Evolutionary conservation across 1,139 yeast genomes (phyloP).

Genomic region (Pichia terricola): DNA sequence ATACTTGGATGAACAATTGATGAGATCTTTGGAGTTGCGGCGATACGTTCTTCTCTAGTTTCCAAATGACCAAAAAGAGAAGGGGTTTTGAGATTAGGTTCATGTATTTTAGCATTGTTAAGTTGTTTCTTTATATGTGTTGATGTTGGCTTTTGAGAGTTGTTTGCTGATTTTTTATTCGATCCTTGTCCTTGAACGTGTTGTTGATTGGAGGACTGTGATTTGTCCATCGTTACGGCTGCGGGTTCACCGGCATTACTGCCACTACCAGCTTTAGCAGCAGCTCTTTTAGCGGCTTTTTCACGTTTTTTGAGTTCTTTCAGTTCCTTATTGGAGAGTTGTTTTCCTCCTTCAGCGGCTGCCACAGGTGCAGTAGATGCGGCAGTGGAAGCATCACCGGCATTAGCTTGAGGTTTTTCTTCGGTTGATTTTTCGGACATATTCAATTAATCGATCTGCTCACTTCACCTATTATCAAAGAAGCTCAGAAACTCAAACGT

Average conservation of each 20-base stretch:
- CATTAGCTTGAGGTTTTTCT: background rate
- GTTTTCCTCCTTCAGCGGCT: constrained; percentile 11
- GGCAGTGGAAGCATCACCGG: background rate
- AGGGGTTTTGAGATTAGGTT: constrained; percentile 36
- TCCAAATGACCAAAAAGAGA: constrained; percentile 84
- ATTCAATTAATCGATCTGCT: too few species aligned
- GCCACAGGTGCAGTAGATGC: constrained; percentile 1
- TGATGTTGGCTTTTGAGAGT: constrained; percentile 26
- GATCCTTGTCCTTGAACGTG: constrained; percentile 30
- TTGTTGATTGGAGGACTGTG: constrained; percentile 20
- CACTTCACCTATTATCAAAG: too few species aligned
- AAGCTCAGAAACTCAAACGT: too few species aligned
- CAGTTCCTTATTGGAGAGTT: constrained; percentile 68
- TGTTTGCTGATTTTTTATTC: background rate
- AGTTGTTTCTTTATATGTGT: constrained; percentile 49
- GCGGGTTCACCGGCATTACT: background rate
- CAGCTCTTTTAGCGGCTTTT: constrained; percentile 83
- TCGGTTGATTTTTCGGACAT: background rate
- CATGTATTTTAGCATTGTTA: constrained; percentile 43
- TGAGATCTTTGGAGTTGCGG: constrained; percentile 49
- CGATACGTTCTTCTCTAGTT: constrained; percentile 68
- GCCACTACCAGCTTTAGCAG: constrained; percentile 36
- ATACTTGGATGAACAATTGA: constrained; percentile 84
- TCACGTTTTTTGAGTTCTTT: constrained; percentile 83
- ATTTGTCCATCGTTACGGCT: constrained; percentile 2